A percentile compares a stretch with the other conserved stretches of the same genome.
phyloP scores from a whole-genome alignment of 805 yeast species.

The Cyberlindnera euphorbiae region DNA sequence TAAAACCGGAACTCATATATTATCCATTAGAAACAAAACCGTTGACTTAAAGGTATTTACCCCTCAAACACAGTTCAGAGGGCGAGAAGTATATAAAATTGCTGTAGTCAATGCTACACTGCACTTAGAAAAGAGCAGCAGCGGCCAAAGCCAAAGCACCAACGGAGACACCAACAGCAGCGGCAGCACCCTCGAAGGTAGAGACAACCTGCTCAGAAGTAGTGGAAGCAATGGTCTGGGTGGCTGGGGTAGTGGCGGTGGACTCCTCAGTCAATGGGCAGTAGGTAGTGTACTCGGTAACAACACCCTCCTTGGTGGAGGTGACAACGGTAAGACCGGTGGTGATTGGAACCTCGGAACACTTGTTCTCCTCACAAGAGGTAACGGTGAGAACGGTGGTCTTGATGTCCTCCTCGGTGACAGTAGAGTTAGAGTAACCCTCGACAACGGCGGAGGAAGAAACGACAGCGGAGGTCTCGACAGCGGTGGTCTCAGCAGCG shows the following conservation, averaged over 20 bases:
- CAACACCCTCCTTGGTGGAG: neutral
- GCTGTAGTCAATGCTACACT: neutral
- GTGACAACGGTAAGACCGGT: constrained; percentile 1
- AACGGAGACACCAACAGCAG: constrained; percentile 8
- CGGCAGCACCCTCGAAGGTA: constrained; percentile 13
- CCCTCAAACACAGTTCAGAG: too few relatives aligned
- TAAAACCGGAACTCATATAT: too few relatives aligned
- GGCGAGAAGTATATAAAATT: too few relatives aligned
- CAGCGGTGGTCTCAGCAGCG: neutral
- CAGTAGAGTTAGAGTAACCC: constrained; percentile 1
- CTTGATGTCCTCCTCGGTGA: neutral
- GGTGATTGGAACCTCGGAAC: constrained; percentile 2
- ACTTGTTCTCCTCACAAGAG: neutral
- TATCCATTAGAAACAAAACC: too few relatives aligned
- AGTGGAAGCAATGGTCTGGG: constrained; percentile 1
- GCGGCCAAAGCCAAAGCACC: constrained; percentile 8
- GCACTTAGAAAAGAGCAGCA: constrained; percentile 8
- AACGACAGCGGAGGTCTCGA: neutral
- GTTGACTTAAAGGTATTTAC: too few relatives aligned
- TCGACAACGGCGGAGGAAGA: neutral
- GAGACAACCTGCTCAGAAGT: constrained; percentile 4
- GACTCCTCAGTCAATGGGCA: neutral
- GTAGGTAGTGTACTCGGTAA: constrained; percentile 1
- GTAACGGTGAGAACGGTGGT: constrained; percentile 1
- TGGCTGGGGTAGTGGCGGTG: constrained; percentile 1